Base-by-base conservation (phyloP, 2,329 filamentous ascomycete species). In the Colletotrichum echinochloae region DNA sequence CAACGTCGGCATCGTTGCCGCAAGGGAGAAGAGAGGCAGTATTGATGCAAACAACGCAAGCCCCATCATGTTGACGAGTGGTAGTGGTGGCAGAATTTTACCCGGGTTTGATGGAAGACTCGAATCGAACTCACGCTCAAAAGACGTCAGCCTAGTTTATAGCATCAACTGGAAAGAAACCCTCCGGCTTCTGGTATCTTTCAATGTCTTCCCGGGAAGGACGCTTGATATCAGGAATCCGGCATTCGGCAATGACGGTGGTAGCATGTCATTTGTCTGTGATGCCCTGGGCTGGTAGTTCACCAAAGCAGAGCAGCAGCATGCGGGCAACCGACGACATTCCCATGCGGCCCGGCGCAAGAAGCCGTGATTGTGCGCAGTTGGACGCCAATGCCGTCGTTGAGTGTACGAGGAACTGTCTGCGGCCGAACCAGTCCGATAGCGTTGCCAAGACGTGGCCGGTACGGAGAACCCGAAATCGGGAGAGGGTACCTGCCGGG, bases 281-380 rank as follows among this genome's bases (percentile, higher is more conserved):
- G 41, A 57, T 52, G 41, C 26, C 33, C 39, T 37, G 35, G 39
- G 20, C 35, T 37, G 18, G 5, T 28, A 46, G 23, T 14, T 28
- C 18, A 55, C 51, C 18, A 41, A 55, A 37, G 28, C 5, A 51
- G 20, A 26, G 30, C 65, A 26, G 30, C 65, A 35, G 20, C 37
- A 63, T 60, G 68, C 60, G 46, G 23, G 64, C 59, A 59, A 44
- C 68, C 68, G 64, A 41, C 20, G 68, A 61, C 46, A 62, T 63
- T 46, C 44, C 46, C 57, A 63, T 30, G 37, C 68, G 57, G 65
- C 57, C 59, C 64, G 68, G 57, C 63, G 64, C 68, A 35, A 49
- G 46, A 39, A 67, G 51, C 68, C 57, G 64, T 54, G 7, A 7
- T 62, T 59, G 65, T 68, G n/a, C 51, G 46, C 56, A 12, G 44